A percentile compares a stretch with the other conserved stretches of the same genome.
Conservation (phyloP, 1,284 basidiomycete species). For the Sporisorium scitamineum region DNA sequence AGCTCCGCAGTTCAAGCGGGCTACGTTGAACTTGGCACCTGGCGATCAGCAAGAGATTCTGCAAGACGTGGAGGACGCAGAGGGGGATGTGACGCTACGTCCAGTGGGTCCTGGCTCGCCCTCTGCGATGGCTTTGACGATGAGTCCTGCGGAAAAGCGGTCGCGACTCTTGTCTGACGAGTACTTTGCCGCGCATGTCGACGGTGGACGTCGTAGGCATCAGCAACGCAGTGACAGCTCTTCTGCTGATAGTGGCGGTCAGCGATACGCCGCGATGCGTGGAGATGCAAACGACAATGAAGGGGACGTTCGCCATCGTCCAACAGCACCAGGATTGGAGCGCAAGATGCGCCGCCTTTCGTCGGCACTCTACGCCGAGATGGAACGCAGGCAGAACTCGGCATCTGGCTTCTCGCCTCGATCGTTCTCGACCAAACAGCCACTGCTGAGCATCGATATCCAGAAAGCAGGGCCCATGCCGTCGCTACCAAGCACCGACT, state of each 20-base stretch:
- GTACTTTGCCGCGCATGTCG: conserved; percentile 34
- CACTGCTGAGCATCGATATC: conserved; percentile 14
- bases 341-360: conserved; percentile 39
- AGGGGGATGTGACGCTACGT: conserved; percentile 22
- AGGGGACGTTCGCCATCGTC: neutral
- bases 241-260: neutral
- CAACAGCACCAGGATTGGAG: conserved; percentile 16
- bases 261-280: neutral
- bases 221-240: conserved; percentile 12
- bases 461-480: neutral
- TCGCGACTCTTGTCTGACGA: conserved; percentile 36
- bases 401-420: conserved; percentile 29
- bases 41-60: conserved; percentile 21
- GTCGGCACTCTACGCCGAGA: conserved; percentile 40
- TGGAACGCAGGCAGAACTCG: conserved; percentile 39
- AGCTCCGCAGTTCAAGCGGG: conserved; percentile 27
- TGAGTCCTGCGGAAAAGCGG: conserved; percentile 39
- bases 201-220: conserved; percentile 6
- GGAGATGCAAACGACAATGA: neutral
- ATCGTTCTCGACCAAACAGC: conserved; percentile 7
- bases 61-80: conserved; percentile 10
- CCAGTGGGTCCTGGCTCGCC: conserved; percentile 3
- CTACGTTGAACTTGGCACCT: conserved; percentile 30
- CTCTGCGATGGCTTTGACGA: neutral
- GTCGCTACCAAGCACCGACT: conserved; percentile 9